Percentiles rank a stretch among this genome's conserved stretches.
Evolutionary conservation across 345 rosid species (phyloP).

Genomic region (Angophora floribunda): DNA sequence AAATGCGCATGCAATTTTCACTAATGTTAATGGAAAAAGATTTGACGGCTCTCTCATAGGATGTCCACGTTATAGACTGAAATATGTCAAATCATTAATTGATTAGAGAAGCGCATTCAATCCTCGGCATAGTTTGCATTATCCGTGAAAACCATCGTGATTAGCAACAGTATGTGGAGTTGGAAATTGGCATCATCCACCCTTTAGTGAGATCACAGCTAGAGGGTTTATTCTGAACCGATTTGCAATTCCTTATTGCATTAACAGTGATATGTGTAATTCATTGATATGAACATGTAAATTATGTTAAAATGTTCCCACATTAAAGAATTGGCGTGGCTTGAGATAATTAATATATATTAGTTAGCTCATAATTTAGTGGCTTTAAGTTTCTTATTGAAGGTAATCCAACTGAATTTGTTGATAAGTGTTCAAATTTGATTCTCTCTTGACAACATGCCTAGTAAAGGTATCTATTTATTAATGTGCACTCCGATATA

Average conservation of each 20-base stretch:
- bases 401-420: accelerated
- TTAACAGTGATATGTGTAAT: neutral
- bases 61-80: neutral
- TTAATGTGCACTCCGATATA: neutral
- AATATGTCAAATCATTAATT: neutral
- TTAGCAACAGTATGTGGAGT: neutral
- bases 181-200: neutral
- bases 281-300: neutral
- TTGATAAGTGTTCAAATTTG: accelerated
- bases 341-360: accelerated
- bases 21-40: neutral
- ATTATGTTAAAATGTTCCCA: neutral
- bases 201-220: neutral
- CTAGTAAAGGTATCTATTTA: accelerated
- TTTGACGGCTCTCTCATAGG: neutral
- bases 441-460: neutral
- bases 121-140: neutral
- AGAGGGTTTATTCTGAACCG: neutral
- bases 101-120: neutral
- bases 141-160: neutral
- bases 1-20: neutral
- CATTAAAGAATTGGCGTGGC: accelerated
- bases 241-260: neutral
- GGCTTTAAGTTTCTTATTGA: neutral
- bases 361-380: neutral